These are phyloP conservation scores for Collariella sp. DNA, from an alignment of 495 filamentous ascomycete species.

Conservation along the genomic window DNA sequence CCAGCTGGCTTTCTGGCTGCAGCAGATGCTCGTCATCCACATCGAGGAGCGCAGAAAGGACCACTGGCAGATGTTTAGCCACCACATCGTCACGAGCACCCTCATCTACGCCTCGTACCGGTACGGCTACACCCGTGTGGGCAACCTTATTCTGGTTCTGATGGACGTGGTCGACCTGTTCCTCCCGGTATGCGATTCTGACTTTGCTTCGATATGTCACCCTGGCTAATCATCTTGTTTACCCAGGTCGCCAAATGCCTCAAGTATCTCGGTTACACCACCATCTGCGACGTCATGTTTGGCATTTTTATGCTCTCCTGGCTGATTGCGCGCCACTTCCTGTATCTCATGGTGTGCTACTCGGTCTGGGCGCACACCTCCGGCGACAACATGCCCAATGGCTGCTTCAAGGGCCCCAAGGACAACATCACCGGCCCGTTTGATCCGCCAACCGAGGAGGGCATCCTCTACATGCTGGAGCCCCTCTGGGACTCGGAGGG, in stretches of 20 bases:
- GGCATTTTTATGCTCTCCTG: constrained; percentile 80
- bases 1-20: constrained; percentile 87
- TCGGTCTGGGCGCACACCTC: constrained; percentile 69
- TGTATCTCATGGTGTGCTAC: constrained; percentile 69
- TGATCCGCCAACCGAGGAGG: constrained; percentile 47
- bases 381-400: constrained; percentile 49
- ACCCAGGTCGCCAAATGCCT: constrained; percentile 82
- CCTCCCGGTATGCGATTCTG: constrained; percentile 58
- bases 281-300: constrained; percentile 73
- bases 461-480: constrained; percentile 53
- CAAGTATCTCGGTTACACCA: constrained; percentile 73
- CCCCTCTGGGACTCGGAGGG: constrained; percentile 62
- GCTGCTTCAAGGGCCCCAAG: constrained; percentile 54
- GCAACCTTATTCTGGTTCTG: constrained; percentile 77
- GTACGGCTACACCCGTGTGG: constrained; percentile 76
- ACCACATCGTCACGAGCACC: constrained; percentile 81
- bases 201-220: neutral
- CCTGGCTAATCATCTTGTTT: constrained; percentile 1
- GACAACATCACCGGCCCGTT: constrained; percentile 47
- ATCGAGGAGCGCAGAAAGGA: constrained; percentile 92
- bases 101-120: constrained; percentile 74
- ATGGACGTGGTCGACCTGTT: constrained; percentile 94
- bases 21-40: constrained; percentile 89
- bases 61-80: constrained; percentile 88
- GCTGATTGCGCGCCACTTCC: constrained; percentile 73